Base-by-base conservation (phyloP, 2,329 filamentous ascomycete species). In the Ascocoryne sarcoides region DNA sequence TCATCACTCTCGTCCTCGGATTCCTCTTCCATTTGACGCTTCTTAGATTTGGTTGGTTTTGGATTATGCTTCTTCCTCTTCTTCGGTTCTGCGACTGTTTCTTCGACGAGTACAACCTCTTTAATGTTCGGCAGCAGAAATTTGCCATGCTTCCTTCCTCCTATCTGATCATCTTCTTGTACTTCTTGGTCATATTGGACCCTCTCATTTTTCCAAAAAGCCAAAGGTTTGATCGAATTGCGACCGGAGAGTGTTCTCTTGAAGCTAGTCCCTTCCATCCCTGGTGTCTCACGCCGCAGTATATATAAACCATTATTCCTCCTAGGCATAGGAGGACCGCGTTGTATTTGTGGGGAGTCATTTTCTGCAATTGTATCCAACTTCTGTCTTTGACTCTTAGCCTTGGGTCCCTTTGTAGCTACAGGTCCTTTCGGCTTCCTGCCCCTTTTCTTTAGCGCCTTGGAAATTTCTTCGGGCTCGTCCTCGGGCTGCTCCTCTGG, bases 131-230 rank as follows among this genome's bases (percentile, higher is more conserved):
- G 74, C 36, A 86, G 60, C n/a, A 81, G 65, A 51, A 83, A 81
- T 30, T 70, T 68, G n/a, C 70, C 69, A n/a, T n/a, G n/a, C n/a
- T n/a, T n/a, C n/a, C n/a, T n/a, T n/a, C n/a, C n/a, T n/a, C n/a
- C n/a, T n/a, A n/a, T n/a, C 28, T 62, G 39, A 50, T 52, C 36
- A 68, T 61, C 42, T 66, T 73, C 73, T 19, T 66, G 65, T 32
- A 63, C 61, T 36, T 79, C 76, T 17, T 77, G 73, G 14, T 73
- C 68, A 37, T 81, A 85, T 16, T 87, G 75, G 34, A 83, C 76
- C 39, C 75, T 76, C 59, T 96, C 90, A 50, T 88, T 88, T 53
- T 79, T 79, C 90, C 90, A 96, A 59, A 75, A 94, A 18, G 85
- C 78, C 23, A 95, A 64, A 0, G 89, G 92, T 45, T 77, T 76